Base-by-base conservation (phyloP, 2,329 filamentous ascomycete species). In the Domatiomyces catenatus region DNA sequence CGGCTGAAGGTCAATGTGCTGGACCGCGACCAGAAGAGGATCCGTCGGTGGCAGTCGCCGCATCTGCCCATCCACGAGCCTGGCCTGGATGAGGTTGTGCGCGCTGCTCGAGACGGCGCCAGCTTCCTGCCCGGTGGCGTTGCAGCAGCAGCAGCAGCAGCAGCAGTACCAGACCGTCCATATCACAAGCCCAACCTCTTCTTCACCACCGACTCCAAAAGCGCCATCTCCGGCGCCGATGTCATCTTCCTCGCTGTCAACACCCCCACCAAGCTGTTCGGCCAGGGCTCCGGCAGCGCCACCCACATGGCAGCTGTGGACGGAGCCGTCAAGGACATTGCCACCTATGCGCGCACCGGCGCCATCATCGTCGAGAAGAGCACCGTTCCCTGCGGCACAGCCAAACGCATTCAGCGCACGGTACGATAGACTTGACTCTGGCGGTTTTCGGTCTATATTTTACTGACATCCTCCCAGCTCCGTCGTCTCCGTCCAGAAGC, bases 291-390 rank as follows among this genome's bases (percentile, higher is more conserved):
- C 4, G 84, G 83, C 8, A 75, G 74, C 56, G 84, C 84, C 0
- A 83, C 83, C 15, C 83, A 89, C 59, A 77, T 89, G 69, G 78
- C 77, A 1, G 78, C 79, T 8, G 76, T 89, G 22, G 84, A 89
- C 63, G 77, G 77, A 17, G 84, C 83, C 5, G 79, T 79, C 1
- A 73, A 75, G 48, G 77, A 78, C 50, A 80, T 89, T 32, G 84
- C 83, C 8, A 70, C 76, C 56, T 71, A 81, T 54, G 81, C 84
- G 2, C 78, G 75, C 26, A 70, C 74, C 17, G 81, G 80, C 46
- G 78, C 82, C 50, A 84, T 89, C 50, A 78, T 90, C 48, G 84
- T 89, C 18, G 84, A 89, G 69, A 90, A 89, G 70, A 84, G 79
- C 50, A 90, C 85, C 0, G 85, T 89, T 22, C 85, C 85, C 2